Base-by-base conservation (phyloP, 495 filamentous ascomycete species). In the Talaromyces adpressus region DNA sequence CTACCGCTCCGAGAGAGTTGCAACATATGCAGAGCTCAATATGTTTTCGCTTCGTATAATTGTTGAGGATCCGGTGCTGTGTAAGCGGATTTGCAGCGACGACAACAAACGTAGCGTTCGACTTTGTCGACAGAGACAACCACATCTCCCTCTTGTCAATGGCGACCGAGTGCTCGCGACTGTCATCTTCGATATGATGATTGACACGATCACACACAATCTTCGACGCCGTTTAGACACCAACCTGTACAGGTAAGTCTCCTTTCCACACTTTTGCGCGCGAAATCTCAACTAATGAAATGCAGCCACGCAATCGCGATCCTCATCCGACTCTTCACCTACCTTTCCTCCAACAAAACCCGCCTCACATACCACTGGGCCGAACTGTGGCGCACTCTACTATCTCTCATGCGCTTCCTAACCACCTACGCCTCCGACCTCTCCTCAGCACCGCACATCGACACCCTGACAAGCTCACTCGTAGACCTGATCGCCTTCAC, bases 161-260 rank as follows among this genome's bases (percentile, higher is more conserved):
- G 84, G 84, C 6, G 87, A 94, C 20, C 84, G 93, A 18, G 78
- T 90, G 11, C 75, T 91, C 12, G 88, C 87, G 22, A 84, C 90
- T 3, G 84, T 86, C 18, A 84, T 97, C 36, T 77, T 98, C 59
- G 95, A 98, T 69, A 84, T 90, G 18, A 83, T 95, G 75, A 81
- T 94, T 47, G 94, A 97, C 70, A 91, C 89, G 12, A 88, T 98
- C 69, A 96, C 92, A 62, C 94, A 98, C 77, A 98, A 98, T 75
- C 82, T 98, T 9, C 87, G 91, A 27, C 85, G 91, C 32, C 85
- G 87, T 22, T 81, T 98, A 6, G 93, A 97, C 74, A 87, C 90
- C 49, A 85, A 89, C 41, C 82, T 97, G 22, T 98, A 98, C 74
- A 89, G 86, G 65, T 85, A 72, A 16, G 64, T 23, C 4, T 57